Evolutionary conservation across 345 rosid species (phyloP), one percentile per base, ranked within the genome.

Genomic region (Dipteronia sinensis): DNA sequence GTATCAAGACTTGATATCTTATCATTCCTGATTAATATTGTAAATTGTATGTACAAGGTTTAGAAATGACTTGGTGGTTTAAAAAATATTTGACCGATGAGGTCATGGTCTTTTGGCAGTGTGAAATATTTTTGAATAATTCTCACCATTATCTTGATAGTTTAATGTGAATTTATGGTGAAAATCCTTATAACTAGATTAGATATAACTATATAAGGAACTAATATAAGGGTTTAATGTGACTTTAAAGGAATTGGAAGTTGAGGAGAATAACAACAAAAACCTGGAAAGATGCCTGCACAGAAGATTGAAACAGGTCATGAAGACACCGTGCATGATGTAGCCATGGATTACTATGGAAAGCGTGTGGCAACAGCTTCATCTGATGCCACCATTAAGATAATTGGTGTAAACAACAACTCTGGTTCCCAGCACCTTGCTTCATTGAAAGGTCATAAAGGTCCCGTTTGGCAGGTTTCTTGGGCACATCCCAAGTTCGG

Each of bases 221-320:
- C 31, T 68, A 68, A 22, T 34, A 4, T 34, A 34, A 34, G 38
- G 38, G 38, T 34, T 34, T 34, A 34, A 34, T 34, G 38, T 42
- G 55, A 44, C 15, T 19, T 44, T 68, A 44, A 40, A 46, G 25
- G 46, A 46, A 2, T 44, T 20, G 42, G 62, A 70, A 51, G 29
- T 70, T 16, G 13, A 51, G 73, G 40, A 42, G 27, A 67, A n/a
- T 7, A 20, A 67, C 20, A 67, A 67, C 51, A 66, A 66, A 66
- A 38, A 66, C 40, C 70, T 17, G 70, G 59, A 70, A 72, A 58
- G 53, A 72, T 72, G 76, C 76, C 76, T 58, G 46, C 76, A 6
- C 76, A 72, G 76, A 72, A 72, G 76, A 72, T 72, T 34, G 76
- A 72, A 72, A 72, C 76, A 29, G 76, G 76, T 72, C 76, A 72